Conservation (phyloP, 352 stramenopile genomes). For the Phytophthora sojae region DNA sequence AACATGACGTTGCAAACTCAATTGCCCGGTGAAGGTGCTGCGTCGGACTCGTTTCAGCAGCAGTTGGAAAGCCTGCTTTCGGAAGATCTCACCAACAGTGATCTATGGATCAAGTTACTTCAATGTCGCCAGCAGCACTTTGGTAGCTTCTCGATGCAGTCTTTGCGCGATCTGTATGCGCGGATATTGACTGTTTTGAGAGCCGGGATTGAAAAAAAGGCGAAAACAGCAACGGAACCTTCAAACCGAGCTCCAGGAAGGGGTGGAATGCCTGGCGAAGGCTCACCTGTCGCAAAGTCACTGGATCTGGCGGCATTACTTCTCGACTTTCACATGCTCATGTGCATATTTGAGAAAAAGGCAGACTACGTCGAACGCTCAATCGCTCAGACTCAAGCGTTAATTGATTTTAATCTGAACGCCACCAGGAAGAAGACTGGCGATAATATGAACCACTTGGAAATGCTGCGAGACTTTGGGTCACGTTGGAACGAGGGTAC, state of each 20-base stretch:
- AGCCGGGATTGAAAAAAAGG: constrained; percentile 33
- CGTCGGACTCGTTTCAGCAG: constrained; percentile 38
- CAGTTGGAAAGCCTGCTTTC: constrained; percentile 66
- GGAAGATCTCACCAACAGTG: constrained; percentile 50
- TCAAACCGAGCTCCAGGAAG: background rate
- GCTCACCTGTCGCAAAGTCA: background rate
- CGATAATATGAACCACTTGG: constrained; percentile 24
- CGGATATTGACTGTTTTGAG: constrained; percentile 63
- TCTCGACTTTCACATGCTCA: constrained; percentile 56
- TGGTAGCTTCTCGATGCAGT: constrained; percentile 71
- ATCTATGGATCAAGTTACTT: constrained; percentile 71
- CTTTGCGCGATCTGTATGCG: constrained; percentile 74
- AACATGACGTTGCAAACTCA: constrained; percentile 51
- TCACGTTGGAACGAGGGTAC: constrained; percentile 40
- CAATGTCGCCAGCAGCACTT: constrained; percentile 67
- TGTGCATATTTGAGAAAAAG: constrained; percentile 64
- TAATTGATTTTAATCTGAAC: constrained; percentile 61
- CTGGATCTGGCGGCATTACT: constrained; percentile 34
- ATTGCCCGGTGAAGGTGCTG: constrained; percentile 18
- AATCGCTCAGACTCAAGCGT: constrained; percentile 71
- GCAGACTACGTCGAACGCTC: constrained; percentile 69
- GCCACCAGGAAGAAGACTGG: background rate
- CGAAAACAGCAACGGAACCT: background rate
- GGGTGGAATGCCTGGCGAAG: background rate
- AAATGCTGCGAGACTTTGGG: constrained; percentile 43